Base-by-base conservation (phyloP, 1,284 basidiomycete genomes). In the Ustilago xerochloae region DNA sequence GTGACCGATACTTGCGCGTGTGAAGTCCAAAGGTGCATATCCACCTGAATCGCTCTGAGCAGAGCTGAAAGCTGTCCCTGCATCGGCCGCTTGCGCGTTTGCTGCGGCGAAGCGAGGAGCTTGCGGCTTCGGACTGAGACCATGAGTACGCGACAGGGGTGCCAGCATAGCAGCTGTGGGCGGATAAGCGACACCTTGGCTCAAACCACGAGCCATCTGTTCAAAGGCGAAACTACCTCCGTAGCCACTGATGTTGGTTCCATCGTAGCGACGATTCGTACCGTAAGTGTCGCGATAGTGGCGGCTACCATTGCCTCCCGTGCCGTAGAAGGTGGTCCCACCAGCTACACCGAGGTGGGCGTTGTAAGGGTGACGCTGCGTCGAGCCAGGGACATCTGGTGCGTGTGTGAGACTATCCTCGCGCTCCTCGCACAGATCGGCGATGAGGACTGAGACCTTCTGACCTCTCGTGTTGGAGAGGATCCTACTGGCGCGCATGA, bases 401-500 rank as follows among this genome's bases (percentile, higher is more conserved):
- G 82, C 82, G 18, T 80, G 74, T 18, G 73, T 78, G 13, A 84
- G 70, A 20, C 72, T 71, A 48, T 84, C 82, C 38, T 84, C 82
- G 22, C 82, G 71, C 64, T 84, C 80, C 53, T 80, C 79, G 66
- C 81, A 82, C 22, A 84, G 74, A 55, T 84, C 81, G 12, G 72
- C 78, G 24, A 84, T 76, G 28, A 79, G 68, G 26, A 60, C 63
- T 13, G 75, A 72, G 26, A 80, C 75, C 20, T 80, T 76, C 26
- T 73, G 72, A 13, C 59, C 62, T 22, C 76, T 65, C 4, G 43
- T 56, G 52, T 75, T 81, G 39, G 73, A 61, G 3, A 86, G 73
- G 35, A 85, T 80, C 49, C 94, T 89, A 28, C 91, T 91, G 10
- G 95, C 96, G 38, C 96, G 91, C 93, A 97, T 97, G 84, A 98